phyloP scores from a whole-genome alignment of 78 protist genomes.

The Dictyostelium citrinum region DNA sequence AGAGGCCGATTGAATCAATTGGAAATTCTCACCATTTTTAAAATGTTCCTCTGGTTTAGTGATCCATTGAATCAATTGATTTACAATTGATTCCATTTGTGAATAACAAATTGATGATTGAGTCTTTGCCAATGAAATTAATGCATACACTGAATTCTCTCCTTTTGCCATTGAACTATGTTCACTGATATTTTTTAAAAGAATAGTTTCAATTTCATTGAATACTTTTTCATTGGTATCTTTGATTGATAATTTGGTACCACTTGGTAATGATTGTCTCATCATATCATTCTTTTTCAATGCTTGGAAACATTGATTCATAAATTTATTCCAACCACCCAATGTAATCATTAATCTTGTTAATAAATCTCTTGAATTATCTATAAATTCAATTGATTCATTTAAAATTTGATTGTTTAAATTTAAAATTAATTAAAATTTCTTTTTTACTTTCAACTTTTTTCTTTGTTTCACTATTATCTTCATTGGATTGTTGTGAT shows the following conservation, averaged over 20 bases:
- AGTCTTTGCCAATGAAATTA: not conserved
- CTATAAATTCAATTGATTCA: not conserved
- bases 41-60: not conserved
- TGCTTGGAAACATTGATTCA: slow-evolving; percentile 16
- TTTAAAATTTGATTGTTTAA: not conserved
- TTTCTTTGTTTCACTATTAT: not conserved
- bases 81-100: slow-evolving; percentile 1
- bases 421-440: slow-evolving; percentile 15
- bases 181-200: not conserved
- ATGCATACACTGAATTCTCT: slow-evolving; percentile 28
- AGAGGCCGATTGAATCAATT: not conserved
- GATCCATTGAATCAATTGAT: not conserved
- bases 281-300: not conserved
- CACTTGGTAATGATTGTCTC: slow-evolving; percentile 28
- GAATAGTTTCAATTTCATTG: not conserved
- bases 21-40: not conserved
- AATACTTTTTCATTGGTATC: slow-evolving; percentile 21
- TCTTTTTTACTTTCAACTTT: slow-evolving; percentile 26
- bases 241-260: not conserved
- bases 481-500: not conserved
- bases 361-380: not conserved
- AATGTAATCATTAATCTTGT: slow-evolving; percentile 16
- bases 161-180: not conserved
- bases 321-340: slow-evolving; percentile 54
- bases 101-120: slow-evolving; percentile 3